Evolutionary conservation across 2,329 filamentous ascomycete genomes (phyloP).

Genomic region (Alternaria tenuissima): DNA sequence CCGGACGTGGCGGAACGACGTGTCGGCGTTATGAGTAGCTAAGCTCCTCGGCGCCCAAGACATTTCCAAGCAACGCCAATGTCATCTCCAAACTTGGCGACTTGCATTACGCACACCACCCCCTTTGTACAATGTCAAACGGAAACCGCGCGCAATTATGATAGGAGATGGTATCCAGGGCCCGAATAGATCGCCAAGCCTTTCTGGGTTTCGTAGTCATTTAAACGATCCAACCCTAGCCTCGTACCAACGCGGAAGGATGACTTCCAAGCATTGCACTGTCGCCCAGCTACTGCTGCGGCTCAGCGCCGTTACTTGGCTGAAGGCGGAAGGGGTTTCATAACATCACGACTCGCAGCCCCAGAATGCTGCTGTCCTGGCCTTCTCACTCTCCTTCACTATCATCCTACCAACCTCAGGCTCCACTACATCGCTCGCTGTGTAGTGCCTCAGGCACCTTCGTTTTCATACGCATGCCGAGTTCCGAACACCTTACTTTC

Average conservation of each 20-base stretch:
- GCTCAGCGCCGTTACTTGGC: constrained; percentile 30
- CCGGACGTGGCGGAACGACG: constrained; percentile 10
- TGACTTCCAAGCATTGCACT: constrained; percentile 28
- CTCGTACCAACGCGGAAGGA: constrained; percentile 8
- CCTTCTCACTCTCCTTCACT: constrained; percentile 6
- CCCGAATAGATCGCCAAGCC: constrained; percentile 3
- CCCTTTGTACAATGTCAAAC: constrained; percentile 5
- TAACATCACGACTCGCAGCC: constrained; percentile 23
- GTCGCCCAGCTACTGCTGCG: constrained; percentile 28
- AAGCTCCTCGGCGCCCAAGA: constrained; percentile 10
- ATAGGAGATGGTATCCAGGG: constrained; percentile 17
- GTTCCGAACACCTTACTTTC: background rate
- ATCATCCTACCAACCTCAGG: constrained; percentile 5
- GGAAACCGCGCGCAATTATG: constrained; percentile 8
- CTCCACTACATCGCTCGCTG: constrained; percentile 21
- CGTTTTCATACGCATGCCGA: constrained; percentile 18
- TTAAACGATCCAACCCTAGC: constrained; percentile 11
- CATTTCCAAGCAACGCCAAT: constrained; percentile 22
- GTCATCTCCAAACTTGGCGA: constrained; percentile 21
- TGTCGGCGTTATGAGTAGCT: background rate
- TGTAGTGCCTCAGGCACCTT: constrained; percentile 13
- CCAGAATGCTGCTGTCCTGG: background rate
- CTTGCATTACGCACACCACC: constrained; percentile 20
- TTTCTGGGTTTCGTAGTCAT: constrained; percentile 3
- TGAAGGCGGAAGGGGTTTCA: constrained; percentile 25